Conservation (phyloP, 179 eudicot genomes). For the Amaranthus tricolor region DNA sequence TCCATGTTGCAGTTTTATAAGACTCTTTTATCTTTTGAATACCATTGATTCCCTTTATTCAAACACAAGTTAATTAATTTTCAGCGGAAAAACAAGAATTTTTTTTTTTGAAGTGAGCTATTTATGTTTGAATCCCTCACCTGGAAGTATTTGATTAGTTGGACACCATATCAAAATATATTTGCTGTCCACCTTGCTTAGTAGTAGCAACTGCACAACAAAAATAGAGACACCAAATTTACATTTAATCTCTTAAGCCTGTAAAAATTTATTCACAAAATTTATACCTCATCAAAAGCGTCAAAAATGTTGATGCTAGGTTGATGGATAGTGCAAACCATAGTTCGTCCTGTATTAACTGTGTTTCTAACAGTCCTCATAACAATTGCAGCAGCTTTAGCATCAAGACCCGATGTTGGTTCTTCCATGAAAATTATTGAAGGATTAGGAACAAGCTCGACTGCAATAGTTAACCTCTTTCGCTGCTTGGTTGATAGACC, state of each 20-base stretch:
- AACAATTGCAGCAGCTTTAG: conserved; percentile 82
- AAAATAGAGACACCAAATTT: background rate
- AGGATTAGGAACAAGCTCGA: conserved; percentile 66
- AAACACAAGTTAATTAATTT: too few species aligned
- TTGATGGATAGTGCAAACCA: conserved; percentile 74
- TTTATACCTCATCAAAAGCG: conserved; percentile 83
- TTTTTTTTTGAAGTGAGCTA: background rate
- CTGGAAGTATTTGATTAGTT: conserved; percentile 77
- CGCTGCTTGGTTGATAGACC: conserved; percentile 88
- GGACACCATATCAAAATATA: conserved; percentile 66
- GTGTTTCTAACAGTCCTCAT: conserved; percentile 76
- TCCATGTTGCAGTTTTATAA: conserved; percentile 92
- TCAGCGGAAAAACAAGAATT: too few species aligned
- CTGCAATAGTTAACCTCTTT: conserved; percentile 66
- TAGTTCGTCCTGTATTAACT: conserved; percentile 63
- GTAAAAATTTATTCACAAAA: conserved; percentile 1
- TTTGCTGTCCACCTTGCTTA: conserved; percentile 81
- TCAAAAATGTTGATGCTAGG: conserved; percentile 90
- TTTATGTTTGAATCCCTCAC: conserved; percentile 28
- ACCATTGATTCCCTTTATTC: conserved; percentile 52
- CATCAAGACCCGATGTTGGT: conserved; percentile 89
- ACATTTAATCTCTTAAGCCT: background rate
- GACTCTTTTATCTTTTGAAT: conserved; percentile 72
- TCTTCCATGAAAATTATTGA: too few species aligned
- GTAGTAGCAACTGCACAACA: conserved; percentile 61